Conservation (phyloP, 345 rosid genomes). For the Linum lewisii region DNA sequence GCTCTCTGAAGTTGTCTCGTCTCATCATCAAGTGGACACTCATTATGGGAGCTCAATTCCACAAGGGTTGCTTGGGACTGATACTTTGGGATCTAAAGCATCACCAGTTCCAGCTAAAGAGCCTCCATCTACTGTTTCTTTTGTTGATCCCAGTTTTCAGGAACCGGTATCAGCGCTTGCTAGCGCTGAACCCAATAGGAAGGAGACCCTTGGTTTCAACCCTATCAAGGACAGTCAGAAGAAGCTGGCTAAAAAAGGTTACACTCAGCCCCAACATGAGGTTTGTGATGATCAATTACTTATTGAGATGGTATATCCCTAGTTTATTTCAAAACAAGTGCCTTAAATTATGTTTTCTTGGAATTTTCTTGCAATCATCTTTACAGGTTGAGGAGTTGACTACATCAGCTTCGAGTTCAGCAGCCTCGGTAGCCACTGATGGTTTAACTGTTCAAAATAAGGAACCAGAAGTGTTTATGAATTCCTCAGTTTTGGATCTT, state of each 20-base stretch:
- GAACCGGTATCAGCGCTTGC: constrained; percentile 15
- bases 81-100: constrained; percentile 22
- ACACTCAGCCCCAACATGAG: constrained; percentile 31
- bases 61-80: constrained; percentile 28
- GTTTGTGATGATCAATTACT: constrained; percentile 17
- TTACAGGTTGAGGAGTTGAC: constrained; percentile 31
- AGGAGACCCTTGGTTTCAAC: constrained; percentile 35
- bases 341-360: background rate
- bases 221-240: constrained; percentile 46
- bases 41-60: constrained; percentile 25
- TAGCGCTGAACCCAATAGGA: constrained; percentile 28
- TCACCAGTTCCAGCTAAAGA: constrained; percentile 22
- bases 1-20: constrained; percentile 23
- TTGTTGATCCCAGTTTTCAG: constrained; percentile 13
- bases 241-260: constrained; percentile 32
- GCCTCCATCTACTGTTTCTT: constrained; percentile 17
- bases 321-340: background rate
- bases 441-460: constrained; percentile 14
- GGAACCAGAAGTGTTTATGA: constrained; percentile 23
- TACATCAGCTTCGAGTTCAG: constrained; percentile 11
- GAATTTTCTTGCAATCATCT: constrained; percentile 3
- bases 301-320: background rate
- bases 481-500: constrained; percentile 16
- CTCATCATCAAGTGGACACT: constrained; percentile 26
- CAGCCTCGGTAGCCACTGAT: constrained; percentile 19